Percentiles rank a stretch among this genome's conserved stretches.
Evolutionary conservation across 164 flowering plant species (phyloP).

Genomic region (Chloranthus sessilifolius): DNA sequence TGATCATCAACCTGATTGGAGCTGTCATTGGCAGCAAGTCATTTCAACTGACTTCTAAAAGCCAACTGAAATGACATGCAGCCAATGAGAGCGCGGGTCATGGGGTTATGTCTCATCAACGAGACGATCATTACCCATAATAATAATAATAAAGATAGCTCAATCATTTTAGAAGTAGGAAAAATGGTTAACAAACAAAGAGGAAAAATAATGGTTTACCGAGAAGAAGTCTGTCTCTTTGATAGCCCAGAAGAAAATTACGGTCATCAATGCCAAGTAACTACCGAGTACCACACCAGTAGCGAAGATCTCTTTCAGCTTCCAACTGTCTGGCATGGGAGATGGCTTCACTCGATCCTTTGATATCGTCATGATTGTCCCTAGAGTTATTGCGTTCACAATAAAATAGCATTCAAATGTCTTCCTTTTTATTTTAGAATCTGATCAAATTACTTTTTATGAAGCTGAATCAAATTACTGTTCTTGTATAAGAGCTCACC

Average conservation of each 20-base stretch:
- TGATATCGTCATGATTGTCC: conserved; percentile 98
- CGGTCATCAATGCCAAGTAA: conserved; percentile 89
- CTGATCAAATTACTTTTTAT: no score
- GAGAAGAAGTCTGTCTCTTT: conserved; percentile 72
- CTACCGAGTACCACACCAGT: conserved; percentile 92
- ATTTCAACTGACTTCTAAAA: no score
- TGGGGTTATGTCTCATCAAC: no score
- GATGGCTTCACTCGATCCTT: conserved; percentile 97
- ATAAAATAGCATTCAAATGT: not conserved
- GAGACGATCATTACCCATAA: not conserved
- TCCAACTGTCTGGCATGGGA: conserved; percentile 98
- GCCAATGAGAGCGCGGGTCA: no score
- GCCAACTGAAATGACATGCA: no score
- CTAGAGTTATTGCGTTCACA: conserved; percentile 24
- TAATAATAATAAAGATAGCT: not conserved
- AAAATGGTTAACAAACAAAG: not conserved
- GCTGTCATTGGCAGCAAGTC: no score
- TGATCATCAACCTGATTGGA: no score
- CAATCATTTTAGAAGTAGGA: not conserved
- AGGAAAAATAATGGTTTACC: conserved; percentile 27
- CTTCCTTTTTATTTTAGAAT: no score
- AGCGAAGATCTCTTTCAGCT: conserved; percentile 85
- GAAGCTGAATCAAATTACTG: no score
- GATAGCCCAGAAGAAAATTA: conserved; percentile 83
- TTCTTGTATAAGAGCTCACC: no score